Base-by-base conservation (phyloP, 139 green algal species). In the Parachlorella kessleri region DNA sequence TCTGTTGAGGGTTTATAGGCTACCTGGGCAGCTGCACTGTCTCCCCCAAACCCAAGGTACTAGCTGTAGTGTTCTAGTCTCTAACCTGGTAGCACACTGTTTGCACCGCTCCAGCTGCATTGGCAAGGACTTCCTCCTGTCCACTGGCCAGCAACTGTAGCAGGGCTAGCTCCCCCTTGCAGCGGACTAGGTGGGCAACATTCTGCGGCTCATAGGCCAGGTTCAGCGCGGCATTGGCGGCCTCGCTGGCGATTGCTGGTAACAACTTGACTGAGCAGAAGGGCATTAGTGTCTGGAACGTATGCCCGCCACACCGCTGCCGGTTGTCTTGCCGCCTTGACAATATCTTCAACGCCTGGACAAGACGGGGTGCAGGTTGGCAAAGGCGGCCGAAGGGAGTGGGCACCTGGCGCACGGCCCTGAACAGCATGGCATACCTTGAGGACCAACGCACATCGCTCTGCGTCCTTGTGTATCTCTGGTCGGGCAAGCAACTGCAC, bases 51-150 rank as follows among this genome's bases (percentile, higher is more conserved):
- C n/a, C n/a, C n/a, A n/a, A n/a, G n/a, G n/a, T n/a, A n/a, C n/a
- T n/a, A n/a, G n/a, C n/a, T n/a, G n/a, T n/a, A n/a, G n/a, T n/a
- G n/a, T n/a, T n/a, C n/a, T n/a, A 59, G 21, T 59, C 14, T 59
- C 21, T 59, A 14, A 59, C 48, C 48, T 48, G 33, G 33, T 73
- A 80, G 21, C 59, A 80, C 6, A 80, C 30, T 9, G 75, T 80
- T 39, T 80, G 75, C 75, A 80, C 63, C 24, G 75, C 75, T 3
- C 40, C 64, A 2, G 75, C 75, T 38, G 65, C 75, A 28, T 80
- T 80, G 2, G 35, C 24, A 28, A 66, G 75, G 3, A 33, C 64
- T 1, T 53, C n/a, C 0, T 23, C 33, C 3, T 40, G n/a, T 23
- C 42, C 36, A 33, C 9, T 48, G 7, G 24, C 33, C 10, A 80